Evolutionary conservation across 73 alveolate species (phyloP), one percentile per base, ranked within the genome.

Genomic region (Tetrahymena elliotti): DNA sequence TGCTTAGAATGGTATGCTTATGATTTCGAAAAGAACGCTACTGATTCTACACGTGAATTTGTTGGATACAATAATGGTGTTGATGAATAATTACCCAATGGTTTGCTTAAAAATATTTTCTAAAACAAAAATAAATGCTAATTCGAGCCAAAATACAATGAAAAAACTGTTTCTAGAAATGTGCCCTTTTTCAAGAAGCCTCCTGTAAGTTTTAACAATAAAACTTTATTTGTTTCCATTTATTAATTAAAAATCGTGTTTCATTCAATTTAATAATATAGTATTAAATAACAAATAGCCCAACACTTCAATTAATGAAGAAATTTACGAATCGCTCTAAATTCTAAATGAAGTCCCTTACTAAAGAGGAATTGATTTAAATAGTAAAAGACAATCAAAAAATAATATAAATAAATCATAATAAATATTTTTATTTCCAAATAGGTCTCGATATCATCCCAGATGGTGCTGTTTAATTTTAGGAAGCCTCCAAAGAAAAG

Each of bases 401-500:
- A 4, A 68, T 52, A 18, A 68, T 1, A 31, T 18, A 68, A 68
- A 2, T 24, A 0, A 22, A 68, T 35, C 2, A 18, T 68, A 11
- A 24, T 27, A 22, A 3, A 1, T 0, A 68, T 27, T 27, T 47
- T 47, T 47, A 8, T 13, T 47, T 47, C 93, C 96, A 93, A 33
- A 96, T 36, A n/a, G 84, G 92, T 95, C 95, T 95, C 39, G 93
- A 93, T 39, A 24, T 97, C 37, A 94, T 98, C 5, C 99, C 99
- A n/a, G 99, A 99, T 97, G 99, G 99, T 12, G 99, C 99, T 33
- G 96, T 95, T 24, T 96, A 97, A 35, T 96, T 99, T 53, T 93
- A 96, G 52, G 96, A 97, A 68, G 98, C 99, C 4, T 95, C 96
- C 93, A 95, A 97, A 84, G 97, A 96, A 36, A 93, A 53, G 24